These are phyloP conservation scores for Peribolospora kevripleyi DNA, from an alignment of 768 basidiomycete genomes.

Conservation along the genomic window DNA sequence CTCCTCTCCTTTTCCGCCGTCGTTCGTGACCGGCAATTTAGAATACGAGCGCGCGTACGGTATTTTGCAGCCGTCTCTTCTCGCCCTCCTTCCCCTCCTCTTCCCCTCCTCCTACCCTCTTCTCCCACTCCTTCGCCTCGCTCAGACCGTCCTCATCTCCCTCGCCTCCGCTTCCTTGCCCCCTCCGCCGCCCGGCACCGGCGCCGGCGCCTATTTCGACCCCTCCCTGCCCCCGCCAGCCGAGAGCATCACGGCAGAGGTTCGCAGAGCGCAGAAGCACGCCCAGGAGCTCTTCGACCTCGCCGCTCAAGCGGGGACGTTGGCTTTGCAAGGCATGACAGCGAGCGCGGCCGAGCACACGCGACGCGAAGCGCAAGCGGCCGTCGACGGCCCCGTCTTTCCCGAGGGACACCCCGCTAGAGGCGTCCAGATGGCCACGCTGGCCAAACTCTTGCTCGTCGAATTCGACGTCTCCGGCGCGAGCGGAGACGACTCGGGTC, in stretches of 20 bases:
- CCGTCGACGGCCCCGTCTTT: background rate
- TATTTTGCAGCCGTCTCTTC: conserved; percentile 25
- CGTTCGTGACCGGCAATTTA: no score
- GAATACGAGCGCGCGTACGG: no score
- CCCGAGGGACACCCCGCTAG: conserved; percentile 6
- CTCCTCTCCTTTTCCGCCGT: no score
- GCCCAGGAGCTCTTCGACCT: no score
- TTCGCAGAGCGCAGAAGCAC: no score
- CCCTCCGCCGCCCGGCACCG: conserved; percentile 24
- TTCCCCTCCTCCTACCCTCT: conserved; percentile 52
- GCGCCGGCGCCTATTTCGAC: background rate
- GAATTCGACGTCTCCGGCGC: no score
- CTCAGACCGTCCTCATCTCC: conserved; percentile 25
- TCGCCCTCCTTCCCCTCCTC: conserved; percentile 34
- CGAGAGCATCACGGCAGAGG: no score
- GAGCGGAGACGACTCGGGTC: no score
- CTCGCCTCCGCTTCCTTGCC: conserved; percentile 26
- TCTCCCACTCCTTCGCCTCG: conserved; percentile 44
- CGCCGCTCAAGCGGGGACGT: no score
- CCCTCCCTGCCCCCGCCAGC: background rate
- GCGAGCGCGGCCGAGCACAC: conserved; percentile 20
- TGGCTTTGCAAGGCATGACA: no score
- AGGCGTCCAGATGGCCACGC: conserved; percentile 2
- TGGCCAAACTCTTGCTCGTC: conserved; percentile 2
- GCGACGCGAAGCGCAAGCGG: conserved; percentile 32